Evolutionary conservation across 495 filamentous ascomycete genomes (phyloP).

Genomic region (Darksidea phi): DNA sequence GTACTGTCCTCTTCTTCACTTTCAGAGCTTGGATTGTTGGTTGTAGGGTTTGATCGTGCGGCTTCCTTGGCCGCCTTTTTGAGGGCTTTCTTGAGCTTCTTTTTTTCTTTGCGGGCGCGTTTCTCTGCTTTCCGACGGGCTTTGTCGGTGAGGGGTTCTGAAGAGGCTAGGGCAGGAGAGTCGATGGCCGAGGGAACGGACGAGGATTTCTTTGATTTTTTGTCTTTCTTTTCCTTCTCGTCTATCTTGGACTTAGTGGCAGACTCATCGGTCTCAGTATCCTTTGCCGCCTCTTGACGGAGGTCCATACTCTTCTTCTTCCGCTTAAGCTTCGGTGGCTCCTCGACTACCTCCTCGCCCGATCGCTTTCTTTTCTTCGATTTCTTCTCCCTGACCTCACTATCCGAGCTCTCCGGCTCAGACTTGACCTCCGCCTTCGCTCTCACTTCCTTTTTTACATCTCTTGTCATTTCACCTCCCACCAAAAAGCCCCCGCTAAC

Average conservation of each 20-base stretch:
- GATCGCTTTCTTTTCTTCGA: slow-evolving; percentile 35
- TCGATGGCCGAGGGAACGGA: neutral
- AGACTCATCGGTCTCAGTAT: slow-evolving; percentile 43
- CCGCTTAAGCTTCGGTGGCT: slow-evolving; percentile 37
- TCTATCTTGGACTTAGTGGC: slow-evolving; percentile 48
- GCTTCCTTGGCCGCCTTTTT: slow-evolving; percentile 32
- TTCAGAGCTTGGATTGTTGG: neutral
- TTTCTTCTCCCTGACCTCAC: slow-evolving; percentile 13
- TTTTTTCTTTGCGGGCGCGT: slow-evolving; percentile 30
- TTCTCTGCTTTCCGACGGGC: slow-evolving; percentile 36
- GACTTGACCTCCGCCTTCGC: neutral
- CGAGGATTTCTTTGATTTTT: slow-evolving; percentile 17
- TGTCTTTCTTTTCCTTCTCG: slow-evolving; percentile 48
- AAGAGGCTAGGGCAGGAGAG: neutral
- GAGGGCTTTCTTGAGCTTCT: slow-evolving; percentile 46
- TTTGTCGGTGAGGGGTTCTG: slow-evolving; percentile 30
- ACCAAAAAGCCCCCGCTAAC: slow-evolving; percentile 76
- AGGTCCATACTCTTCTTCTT: slow-evolving; percentile 42
- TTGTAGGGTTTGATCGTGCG: slow-evolving; percentile 5
- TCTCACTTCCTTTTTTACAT: slow-evolving; percentile 12
- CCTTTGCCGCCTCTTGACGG: slow-evolving; percentile 39
- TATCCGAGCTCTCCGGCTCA: neutral
- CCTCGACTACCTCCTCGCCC: neutral
- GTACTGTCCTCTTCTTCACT: slow-evolving; percentile 33
- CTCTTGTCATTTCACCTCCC: slow-evolving; percentile 57